Percentiles rank a stretch among this genome's conserved stretches.
phyloP scores from a whole-genome alignment of 441 rosid species.

The Geranium incanum region DNA sequence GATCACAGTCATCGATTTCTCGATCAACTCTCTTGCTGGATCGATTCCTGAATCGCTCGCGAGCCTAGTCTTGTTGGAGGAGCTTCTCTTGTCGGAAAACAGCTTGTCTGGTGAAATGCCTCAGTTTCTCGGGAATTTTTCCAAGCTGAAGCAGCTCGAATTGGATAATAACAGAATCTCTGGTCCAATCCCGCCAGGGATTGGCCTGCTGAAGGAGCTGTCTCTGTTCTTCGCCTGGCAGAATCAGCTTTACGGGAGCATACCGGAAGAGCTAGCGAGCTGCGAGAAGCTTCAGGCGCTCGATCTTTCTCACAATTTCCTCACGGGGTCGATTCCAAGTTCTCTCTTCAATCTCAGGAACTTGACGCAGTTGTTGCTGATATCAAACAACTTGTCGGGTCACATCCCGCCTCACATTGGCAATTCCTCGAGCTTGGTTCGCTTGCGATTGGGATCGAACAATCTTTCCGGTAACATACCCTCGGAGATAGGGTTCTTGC shows the following conservation, averaged over 20 bases:
- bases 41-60: slow-evolving; percentile 41
- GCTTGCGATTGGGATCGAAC: slow-evolving; percentile 57
- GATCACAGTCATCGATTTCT: slow-evolving; percentile 50
- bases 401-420: slow-evolving; percentile 53
- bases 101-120: slow-evolving; percentile 49
- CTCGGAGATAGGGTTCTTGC: slow-evolving; percentile 39
- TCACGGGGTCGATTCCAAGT: slow-evolving; percentile 51
- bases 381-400: slow-evolving; percentile 55
- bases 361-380: slow-evolving; percentile 47
- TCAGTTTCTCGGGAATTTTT: slow-evolving; percentile 36
- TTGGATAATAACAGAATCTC: slow-evolving; percentile 51
- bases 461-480: slow-evolving; percentile 46
- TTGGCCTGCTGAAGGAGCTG: slow-evolving; percentile 54
- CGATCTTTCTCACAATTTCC: slow-evolving; percentile 60
- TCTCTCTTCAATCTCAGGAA: slow-evolving; percentile 54
- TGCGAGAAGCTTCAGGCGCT: slow-evolving; percentile 54
- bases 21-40: slow-evolving; percentile 46
- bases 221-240: slow-evolving; percentile 63
- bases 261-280: slow-evolving; percentile 47
- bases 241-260: slow-evolving; percentile 51
- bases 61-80: slow-evolving; percentile 40
- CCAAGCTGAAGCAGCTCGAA: slow-evolving; percentile 51
- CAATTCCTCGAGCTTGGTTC: slow-evolving; percentile 45
- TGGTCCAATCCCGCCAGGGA: slow-evolving; percentile 45
- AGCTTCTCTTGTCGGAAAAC: slow-evolving; percentile 54